Conservation (phyloP, 495 filamentous ascomycete species). For the Daldinia loculata region DNA sequence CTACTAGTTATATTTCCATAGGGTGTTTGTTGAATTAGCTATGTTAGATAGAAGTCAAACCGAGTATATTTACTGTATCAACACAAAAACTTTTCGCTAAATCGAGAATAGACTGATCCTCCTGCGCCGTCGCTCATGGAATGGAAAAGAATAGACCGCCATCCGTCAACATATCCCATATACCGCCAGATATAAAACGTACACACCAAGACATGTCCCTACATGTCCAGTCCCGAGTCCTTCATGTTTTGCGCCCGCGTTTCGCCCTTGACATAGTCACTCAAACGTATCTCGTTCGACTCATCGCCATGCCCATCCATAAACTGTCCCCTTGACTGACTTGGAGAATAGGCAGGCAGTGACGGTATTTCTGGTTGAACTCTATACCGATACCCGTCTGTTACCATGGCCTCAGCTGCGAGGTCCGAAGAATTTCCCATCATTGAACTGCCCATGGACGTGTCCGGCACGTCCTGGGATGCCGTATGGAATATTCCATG, state of each 20-base stretch:
- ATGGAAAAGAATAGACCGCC: conserved; percentile 7
- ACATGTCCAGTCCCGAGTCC: conserved; percentile 40
- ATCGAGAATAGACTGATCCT: background rate
- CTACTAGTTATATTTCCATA: too few relatives aligned
- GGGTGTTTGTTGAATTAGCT: too few relatives aligned
- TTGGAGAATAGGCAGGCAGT: conserved; percentile 39
- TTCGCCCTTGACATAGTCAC: conserved; percentile 52
- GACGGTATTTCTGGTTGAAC: conserved; percentile 39
- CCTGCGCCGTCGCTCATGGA: conserved; percentile 35
- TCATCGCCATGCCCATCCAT: conserved; percentile 51
- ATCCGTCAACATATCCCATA: background rate
- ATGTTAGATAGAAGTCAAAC: too few relatives aligned
- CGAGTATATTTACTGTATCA: background rate
- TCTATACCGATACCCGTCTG: conserved; percentile 44
- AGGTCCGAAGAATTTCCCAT: conserved; percentile 17
- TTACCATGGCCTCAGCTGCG: conserved; percentile 46
- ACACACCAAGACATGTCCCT: background rate
- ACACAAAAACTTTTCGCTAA: background rate
- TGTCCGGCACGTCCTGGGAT: conserved; percentile 19
- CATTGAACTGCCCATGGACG: conserved; percentile 10
- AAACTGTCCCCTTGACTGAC: conserved; percentile 30
- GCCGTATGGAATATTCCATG: conserved; percentile 15
- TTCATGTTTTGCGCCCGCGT: conserved; percentile 52
- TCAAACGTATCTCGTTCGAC: conserved; percentile 50
- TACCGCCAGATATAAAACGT: background rate